Base-by-base conservation (phyloP, 805 yeast species). In the Wickerhamiella dianesei region DNA sequence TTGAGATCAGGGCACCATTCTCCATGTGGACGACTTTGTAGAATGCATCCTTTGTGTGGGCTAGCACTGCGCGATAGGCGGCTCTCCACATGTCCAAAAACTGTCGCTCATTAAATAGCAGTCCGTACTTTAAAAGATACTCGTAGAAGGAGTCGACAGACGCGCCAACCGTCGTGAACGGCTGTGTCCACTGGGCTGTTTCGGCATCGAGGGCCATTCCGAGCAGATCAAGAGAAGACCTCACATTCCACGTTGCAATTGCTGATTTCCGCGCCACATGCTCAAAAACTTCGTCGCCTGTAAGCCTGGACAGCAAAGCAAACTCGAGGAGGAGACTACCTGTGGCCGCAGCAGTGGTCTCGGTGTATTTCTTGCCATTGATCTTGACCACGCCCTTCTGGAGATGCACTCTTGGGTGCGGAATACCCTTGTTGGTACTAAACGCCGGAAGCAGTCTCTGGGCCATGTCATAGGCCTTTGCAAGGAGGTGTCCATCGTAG, bases 101-200 rank as follows among this genome's bases (percentile, higher is more conserved):
- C 12, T 69, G 65, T 13, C 67, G 66, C 53, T 81, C 82, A 57
- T 82, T 76, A 50, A 87, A 85, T 13, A 88, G 58, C 9, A 88
- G 72, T 2, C 87, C 68, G 18, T 79, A 77, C 59, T 88, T 88
- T 39, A 85, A 69, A 0, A 95, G 82, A 62, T 87, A 84, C 58
- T 88, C 97, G 59, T 80, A 88, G 57, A 84, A 84, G 0, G 95
- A 85, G 62, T 88, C 97, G 14, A 85, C 75, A 2, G 94, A 82
- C 0, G 96, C 96, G 2, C 97, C 96, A 8, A 83, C 71, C 0
- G 96, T 95, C 0, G 92, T 76, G 37, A 77, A 63, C 0, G 71
- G 60, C 47, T 80, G 80, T 37, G 68, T 63, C 76, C 84, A 78
- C 36, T 60, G 57, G 35, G 77, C 76, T 0, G 69, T 63, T 1